Evolutionary conservation across 2,329 filamentous ascomycete species (phyloP).

Genomic region (Shiraia bambusicola): DNA sequence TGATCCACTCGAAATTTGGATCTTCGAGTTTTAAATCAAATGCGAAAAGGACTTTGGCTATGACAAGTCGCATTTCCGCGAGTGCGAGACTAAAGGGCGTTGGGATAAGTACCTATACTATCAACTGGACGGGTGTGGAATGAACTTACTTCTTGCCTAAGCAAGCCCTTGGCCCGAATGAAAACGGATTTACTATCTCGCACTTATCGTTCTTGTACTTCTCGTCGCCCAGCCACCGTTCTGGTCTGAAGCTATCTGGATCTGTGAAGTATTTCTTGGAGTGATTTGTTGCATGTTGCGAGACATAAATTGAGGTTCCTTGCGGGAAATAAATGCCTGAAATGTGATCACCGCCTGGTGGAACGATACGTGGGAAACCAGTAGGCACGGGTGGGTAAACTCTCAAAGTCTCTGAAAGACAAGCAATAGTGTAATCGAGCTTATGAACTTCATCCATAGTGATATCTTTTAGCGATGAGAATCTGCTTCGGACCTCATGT

Average conservation of each 20-base stretch:
- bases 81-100: constrained; percentile 19
- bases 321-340: constrained; percentile 31
- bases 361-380: constrained; percentile 32
- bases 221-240: constrained; percentile 44
- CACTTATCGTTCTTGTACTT: constrained; percentile 38
- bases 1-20: constrained; percentile 43
- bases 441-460: constrained; percentile 29
- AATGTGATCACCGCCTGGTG: constrained; percentile 23
- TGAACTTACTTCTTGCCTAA: constrained; percentile 38
- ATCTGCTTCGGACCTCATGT: constrained; percentile 26
- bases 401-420: constrained; percentile 28
- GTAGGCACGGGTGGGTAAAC: constrained; percentile 34
- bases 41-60: constrained; percentile 26
- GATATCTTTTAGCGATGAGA: constrained; percentile 21
- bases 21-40: constrained; percentile 29
- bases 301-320: constrained; percentile 29
- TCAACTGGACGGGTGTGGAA: neutral
- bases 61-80: constrained; percentile 32
- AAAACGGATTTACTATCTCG: constrained; percentile 31
- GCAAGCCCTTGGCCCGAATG: constrained; percentile 31
- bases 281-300: constrained; percentile 36
- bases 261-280: constrained; percentile 30
- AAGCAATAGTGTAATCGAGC: constrained; percentile 32
- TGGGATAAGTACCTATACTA: constrained; percentile 3
- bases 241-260: constrained; percentile 28